Base-by-base conservation (phyloP, 805 yeast species). In the Candida insectorum region DNA sequence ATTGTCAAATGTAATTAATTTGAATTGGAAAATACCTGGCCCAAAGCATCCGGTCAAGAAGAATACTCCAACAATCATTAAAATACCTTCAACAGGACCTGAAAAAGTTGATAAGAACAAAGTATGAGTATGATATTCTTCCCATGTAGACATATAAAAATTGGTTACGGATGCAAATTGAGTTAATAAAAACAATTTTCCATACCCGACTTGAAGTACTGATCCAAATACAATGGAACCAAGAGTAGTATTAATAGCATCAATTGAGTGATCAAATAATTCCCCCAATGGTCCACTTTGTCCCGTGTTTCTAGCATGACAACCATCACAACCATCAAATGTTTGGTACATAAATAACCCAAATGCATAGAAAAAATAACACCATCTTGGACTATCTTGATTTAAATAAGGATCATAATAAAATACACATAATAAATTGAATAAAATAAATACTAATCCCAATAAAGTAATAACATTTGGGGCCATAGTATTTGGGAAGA, bases 51-150 rank as follows among this genome's bases (percentile, higher is more conserved):
- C 95, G 0, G 95, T 83, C 15, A 73, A 27, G 4, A 75, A 35
- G 50, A 75, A 86, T 12, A 81, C 60, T 0, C 48, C 55, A 15
- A 75, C 58, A 33, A 86, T 65, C 60, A 81, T 68, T 43, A 87
- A 53, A 18, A 89, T 85, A 2, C 97, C 97, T 59, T 89, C 97
- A 3, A 91, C 97, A 0, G 97, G 97, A 0, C 97, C 97, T 10
- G 94, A 83, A 48, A 86, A 79, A 41, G 73, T 79, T 22, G 91
- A 78, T 33, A 89, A 65, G 56, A 71, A 89, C 31, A 89, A 65
- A 29, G 78, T 79, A 48, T 87, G 94, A 1, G 97, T 89, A 54
- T 88, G 91, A 56, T 77, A 89, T 54, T 88, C 96, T 60, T 89
- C 97, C 97, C 97, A 89, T 1, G 97, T 89, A 24, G 94, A 81